A percentile compares a stretch with the other conserved stretches of the same genome.
These are phyloP conservation scores for Mallotus nudiflorus DNA, from an alignment of 345 rosid species.

Conservation along the genomic window DNA sequence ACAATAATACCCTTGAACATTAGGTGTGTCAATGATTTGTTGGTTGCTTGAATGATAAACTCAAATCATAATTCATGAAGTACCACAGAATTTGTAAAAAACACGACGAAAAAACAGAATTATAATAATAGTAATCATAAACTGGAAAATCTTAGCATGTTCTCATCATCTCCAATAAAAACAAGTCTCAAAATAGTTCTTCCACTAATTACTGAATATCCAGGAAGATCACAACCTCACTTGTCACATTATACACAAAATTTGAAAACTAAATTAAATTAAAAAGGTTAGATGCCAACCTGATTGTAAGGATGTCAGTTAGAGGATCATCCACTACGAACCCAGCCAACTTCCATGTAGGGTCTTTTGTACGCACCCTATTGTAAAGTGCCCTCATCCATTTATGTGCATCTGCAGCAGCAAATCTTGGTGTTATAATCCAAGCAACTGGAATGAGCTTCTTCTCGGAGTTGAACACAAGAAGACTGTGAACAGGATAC, in stretches of 20 bases:
- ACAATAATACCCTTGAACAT: neutral
- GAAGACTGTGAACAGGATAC: slow-evolving; percentile 87
- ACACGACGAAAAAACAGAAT: neutral
- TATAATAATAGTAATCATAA: neutral
- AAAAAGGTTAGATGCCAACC: slow-evolving; percentile 41
- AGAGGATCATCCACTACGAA: slow-evolving; percentile 93
- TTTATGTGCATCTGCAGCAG: slow-evolving; percentile 57
- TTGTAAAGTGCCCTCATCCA: slow-evolving; percentile 97
- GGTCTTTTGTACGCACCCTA: slow-evolving; percentile 80
- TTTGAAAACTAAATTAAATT: neutral
- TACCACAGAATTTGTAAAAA: neutral
- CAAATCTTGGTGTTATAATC: slow-evolving; percentile 73
- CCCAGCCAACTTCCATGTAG: slow-evolving; percentile 89
- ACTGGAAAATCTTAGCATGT: neutral
- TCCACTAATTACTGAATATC: neutral
- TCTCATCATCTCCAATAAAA: neutral
- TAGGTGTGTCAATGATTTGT: neutral
- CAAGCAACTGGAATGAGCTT: slow-evolving; percentile 98
- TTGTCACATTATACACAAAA: neutral
- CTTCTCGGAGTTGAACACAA: slow-evolving; percentile 87
- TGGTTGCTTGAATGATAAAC: neutral
- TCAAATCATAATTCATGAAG: neutral
- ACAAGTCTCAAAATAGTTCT: neutral
- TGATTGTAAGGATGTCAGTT: slow-evolving; percentile 64
- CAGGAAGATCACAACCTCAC: neutral